phyloP scores from a whole-genome alignment of 768 basidiomycete genomes.

The Pulveroboletus frians region DNA sequence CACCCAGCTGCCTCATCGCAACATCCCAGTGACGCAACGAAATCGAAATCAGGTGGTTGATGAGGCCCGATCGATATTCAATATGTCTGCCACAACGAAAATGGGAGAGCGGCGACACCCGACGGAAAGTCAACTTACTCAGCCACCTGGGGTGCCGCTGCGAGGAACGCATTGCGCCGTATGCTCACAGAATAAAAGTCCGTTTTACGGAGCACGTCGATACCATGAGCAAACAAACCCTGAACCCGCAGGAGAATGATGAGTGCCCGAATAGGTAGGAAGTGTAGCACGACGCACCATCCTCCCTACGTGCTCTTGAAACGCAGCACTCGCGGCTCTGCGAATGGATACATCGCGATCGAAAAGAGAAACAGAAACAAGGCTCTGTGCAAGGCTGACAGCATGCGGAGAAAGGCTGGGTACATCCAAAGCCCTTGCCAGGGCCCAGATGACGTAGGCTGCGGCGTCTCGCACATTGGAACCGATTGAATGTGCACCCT shows the following conservation, averaged over 20 bases:
- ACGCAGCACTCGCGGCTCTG: conserved; percentile 93
- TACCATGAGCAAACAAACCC: conserved; percentile 90
- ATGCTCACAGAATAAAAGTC: conserved; percentile 95
- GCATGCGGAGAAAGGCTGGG: conserved; percentile 57
- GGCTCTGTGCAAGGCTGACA: conserved; percentile 55
- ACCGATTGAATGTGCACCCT: conserved; percentile 90
- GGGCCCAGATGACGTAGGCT: conserved; percentile 90
- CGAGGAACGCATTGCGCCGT: conserved; percentile 76
- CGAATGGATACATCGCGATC: conserved; percentile 95
- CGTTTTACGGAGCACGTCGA: conserved; percentile 84
- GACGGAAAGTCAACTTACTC: conserved; percentile 49
- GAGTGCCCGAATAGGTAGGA: conserved; percentile 3
- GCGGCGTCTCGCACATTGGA: conserved; percentile 93
- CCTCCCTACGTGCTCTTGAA: conserved; percentile 94
- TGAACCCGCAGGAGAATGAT: conserved; percentile 33
- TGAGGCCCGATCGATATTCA: conserved; percentile 65
- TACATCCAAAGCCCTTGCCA: conserved; percentile 73
- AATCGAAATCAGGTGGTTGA: conserved; percentile 69
- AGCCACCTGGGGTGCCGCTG: conserved; percentile 82
- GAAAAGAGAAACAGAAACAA: conserved; percentile 78
- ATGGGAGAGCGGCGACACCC: conserved; percentile 2
- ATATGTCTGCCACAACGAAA: conserved; percentile 49
- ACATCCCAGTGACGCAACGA: conserved; percentile 88
- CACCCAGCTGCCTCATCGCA: conserved; percentile 69
- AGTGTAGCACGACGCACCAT: conserved; percentile 51